Conservation (phyloP, 2,329 filamentous ascomycete genomes). For the Truncatella angustata region DNA sequence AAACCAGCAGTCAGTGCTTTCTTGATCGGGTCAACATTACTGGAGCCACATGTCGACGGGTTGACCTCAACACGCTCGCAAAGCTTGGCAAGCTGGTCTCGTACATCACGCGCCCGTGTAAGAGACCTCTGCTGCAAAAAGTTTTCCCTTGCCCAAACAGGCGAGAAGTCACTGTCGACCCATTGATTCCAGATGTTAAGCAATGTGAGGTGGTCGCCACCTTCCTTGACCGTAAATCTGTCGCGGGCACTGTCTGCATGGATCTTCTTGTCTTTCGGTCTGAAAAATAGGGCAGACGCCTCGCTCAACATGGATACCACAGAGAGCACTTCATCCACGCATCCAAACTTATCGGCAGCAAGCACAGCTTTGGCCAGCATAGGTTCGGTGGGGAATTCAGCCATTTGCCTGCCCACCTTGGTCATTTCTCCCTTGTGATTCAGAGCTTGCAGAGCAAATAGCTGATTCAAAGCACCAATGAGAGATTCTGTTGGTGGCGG, state of each 20-base stretch:
- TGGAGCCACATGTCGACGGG: slow-evolving; percentile 64
- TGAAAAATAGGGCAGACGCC: slow-evolving; percentile 84
- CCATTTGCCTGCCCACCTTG: slow-evolving; percentile 89
- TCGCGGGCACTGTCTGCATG: slow-evolving; percentile 88
- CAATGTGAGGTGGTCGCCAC: slow-evolving; percentile 84
- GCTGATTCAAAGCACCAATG: slow-evolving; percentile 82
- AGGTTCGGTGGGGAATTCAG: slow-evolving; percentile 89
- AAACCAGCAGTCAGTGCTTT: slow-evolving; percentile 89
- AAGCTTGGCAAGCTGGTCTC: slow-evolving; percentile 87
- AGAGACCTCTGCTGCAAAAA: slow-evolving; percentile 91
- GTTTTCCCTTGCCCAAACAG: slow-evolving; percentile 87
- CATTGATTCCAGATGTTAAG: slow-evolving; percentile 96
- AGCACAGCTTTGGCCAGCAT: slow-evolving; percentile 89
- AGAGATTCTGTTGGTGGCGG: slow-evolving; percentile 86
- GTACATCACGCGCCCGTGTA: slow-evolving; percentile 83
- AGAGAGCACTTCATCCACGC: slow-evolving; percentile 86
- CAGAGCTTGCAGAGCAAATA: slow-evolving; percentile 86
- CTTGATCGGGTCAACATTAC: slow-evolving; percentile 75
- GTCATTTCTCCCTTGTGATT: slow-evolving; percentile 88
- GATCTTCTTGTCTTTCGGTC: slow-evolving; percentile 95
- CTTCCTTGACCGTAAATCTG: slow-evolving; percentile 85
- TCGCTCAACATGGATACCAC: slow-evolving; percentile 95
- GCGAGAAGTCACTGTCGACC: slow-evolving; percentile 86
- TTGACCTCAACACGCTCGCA: slow-evolving; percentile 91
- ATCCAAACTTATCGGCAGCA: slow-evolving; percentile 85